Conservation (phyloP, 768 basidiomycete genomes). For the Grammothele lineata region DNA sequence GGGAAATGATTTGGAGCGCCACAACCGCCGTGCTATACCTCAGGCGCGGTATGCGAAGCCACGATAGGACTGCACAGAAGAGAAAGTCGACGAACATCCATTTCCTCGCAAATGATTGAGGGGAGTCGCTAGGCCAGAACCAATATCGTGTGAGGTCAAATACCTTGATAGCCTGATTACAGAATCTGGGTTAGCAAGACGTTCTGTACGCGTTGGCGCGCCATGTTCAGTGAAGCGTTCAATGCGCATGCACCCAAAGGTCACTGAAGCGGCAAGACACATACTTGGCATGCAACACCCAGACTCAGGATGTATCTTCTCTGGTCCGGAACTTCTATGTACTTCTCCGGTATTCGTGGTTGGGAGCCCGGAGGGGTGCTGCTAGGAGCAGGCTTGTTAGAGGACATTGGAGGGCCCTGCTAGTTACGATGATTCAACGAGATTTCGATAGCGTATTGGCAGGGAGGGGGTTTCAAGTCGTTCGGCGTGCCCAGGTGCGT, state of each 20-base stretch:
- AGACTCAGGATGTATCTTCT: conserved; percentile 75
- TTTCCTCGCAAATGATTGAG: conserved; percentile 47
- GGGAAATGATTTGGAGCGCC: conserved; percentile 51
- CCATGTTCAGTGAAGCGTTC: too few relatives aligned
- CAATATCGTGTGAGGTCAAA: conserved; percentile 61
- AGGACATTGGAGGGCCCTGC: conserved; percentile 13
- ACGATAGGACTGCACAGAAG: conserved; percentile 52
- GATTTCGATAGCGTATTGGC: too few relatives aligned
- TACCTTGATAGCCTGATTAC: conserved; percentile 68
- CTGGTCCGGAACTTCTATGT: conserved; percentile 74
- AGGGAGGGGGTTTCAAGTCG: neutral
- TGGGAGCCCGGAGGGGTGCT: conserved; percentile 15
- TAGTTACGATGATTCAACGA: too few relatives aligned
- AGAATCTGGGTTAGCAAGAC: neutral
- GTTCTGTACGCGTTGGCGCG: too few relatives aligned
- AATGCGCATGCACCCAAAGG: neutral
- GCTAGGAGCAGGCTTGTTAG: conserved; percentile 9
- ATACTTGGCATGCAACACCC: conserved; percentile 72
- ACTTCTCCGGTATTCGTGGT: conserved; percentile 69
- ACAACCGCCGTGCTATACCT: conserved; percentile 63
- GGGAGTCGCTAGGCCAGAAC: conserved; percentile 42
- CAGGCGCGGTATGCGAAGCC: conserved; percentile 71
- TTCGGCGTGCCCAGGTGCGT: neutral
- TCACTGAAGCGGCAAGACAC: conserved; percentile 14
- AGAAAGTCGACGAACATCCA: conserved; percentile 71